These are phyloP conservation scores for Microbotryum intermedium DNA, from an alignment of 1,284 basidiomycete genomes.

Conservation along the genomic window DNA sequence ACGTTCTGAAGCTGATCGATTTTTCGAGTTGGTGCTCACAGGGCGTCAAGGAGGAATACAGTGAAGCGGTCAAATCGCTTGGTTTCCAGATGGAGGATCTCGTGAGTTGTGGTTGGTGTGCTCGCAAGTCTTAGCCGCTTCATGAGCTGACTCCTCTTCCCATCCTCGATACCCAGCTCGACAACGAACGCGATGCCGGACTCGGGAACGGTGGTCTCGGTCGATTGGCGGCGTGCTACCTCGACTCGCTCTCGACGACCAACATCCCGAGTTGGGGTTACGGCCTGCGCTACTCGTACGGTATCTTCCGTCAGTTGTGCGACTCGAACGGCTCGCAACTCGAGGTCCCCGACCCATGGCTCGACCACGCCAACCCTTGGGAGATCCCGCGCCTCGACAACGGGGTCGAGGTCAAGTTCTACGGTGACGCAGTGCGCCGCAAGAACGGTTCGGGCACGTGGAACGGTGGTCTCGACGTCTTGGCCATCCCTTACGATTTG, in stretches of 20 bases:
- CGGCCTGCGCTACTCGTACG: conserved; percentile 49
- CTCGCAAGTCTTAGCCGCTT: background rate
- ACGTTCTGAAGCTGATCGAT: no score
- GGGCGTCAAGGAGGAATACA: conserved; percentile 65
- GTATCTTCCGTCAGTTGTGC: conserved; percentile 81
- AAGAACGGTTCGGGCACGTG: conserved; percentile 57
- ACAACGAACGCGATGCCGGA: conserved; percentile 77
- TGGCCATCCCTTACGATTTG: conserved; percentile 75
- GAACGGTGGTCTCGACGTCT: conserved; percentile 79
- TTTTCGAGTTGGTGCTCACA: no score
- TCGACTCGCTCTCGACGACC: conserved; percentile 22
- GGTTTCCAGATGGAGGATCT: conserved; percentile 52
- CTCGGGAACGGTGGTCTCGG: conserved; percentile 77
- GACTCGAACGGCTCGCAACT: conserved; percentile 64
- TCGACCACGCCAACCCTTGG: conserved; percentile 49
- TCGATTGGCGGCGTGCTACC: conserved; percentile 83
- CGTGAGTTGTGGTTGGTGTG: conserved; percentile 13
- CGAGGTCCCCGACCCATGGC: conserved; percentile 79
- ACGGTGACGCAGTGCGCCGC: conserved; percentile 65
- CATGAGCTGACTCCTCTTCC: no score
- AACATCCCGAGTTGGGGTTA: conserved; percentile 17
- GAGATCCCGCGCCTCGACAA: conserved; percentile 80
- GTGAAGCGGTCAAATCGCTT: conserved; percentile 57
- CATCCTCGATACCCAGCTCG: conserved; percentile 41
- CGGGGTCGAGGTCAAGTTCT: conserved; percentile 65